These are phyloP conservation scores for Hymenoscyphus scutula DNA, from an alignment of 2,329 filamentous ascomycete genomes.

Conservation along the genomic window DNA sequence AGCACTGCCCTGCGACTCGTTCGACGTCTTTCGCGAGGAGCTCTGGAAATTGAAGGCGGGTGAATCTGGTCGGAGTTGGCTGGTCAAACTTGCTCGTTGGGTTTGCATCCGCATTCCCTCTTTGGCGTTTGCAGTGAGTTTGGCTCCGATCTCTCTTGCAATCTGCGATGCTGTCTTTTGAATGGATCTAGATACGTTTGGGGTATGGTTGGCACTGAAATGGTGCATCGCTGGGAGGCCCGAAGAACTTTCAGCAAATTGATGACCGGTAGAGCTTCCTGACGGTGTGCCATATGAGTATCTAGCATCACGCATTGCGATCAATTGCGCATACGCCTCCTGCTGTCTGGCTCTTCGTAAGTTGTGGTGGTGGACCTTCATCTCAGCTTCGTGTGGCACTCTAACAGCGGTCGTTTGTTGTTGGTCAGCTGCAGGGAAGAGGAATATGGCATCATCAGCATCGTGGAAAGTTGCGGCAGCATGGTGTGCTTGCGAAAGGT, in stretches of 20 bases:
- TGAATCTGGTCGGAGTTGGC: neutral
- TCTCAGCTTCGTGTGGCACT: neutral
- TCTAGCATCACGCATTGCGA: neutral
- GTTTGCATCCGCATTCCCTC: neutral
- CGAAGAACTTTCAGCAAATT: neutral
- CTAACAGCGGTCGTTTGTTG: neutral
- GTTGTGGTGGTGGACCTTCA: neutral
- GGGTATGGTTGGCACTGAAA: neutral
- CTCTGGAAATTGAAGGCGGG: neutral
- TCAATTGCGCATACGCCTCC: neutral
- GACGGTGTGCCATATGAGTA: neutral
- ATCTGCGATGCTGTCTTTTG: neutral
- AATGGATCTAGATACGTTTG: neutral
- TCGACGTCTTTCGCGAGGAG: neutral
- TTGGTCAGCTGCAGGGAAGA: slow-evolving; percentile 1
- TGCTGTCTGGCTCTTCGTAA: neutral
- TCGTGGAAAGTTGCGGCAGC: slow-evolving; percentile 1
- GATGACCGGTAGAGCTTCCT: neutral
- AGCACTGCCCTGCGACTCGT: neutral
- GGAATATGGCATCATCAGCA: neutral
- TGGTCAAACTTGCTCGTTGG: neutral
- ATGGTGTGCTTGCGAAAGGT: neutral
- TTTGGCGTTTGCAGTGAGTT: neutral
- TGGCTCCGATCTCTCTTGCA: neutral
- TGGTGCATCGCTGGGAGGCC: neutral